phyloP scores from a whole-genome alignment of 1,284 basidiomycete genomes.

The Mrakiaceae sp. region DNA sequence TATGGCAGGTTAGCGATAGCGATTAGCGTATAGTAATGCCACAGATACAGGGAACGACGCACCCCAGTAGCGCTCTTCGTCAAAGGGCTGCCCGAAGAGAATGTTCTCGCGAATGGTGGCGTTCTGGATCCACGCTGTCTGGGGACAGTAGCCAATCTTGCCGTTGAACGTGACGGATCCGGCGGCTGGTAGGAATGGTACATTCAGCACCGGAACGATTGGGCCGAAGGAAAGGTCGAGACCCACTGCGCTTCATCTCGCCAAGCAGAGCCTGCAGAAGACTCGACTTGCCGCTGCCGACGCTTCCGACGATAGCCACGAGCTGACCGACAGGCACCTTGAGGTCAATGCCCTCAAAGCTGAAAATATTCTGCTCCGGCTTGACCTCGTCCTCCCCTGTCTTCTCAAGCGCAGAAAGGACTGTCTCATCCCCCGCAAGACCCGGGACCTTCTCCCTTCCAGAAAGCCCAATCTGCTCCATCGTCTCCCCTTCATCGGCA shows the following conservation, averaged over 20 bases:
- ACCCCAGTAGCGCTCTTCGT: conserved; percentile 44
- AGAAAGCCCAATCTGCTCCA: too few relatives aligned
- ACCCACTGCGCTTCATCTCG: conserved; percentile 56
- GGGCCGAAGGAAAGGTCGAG: conserved; percentile 5
- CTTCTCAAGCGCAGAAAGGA: background rate
- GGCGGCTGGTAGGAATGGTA: conserved; percentile 23
- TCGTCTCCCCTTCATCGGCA: too few relatives aligned
- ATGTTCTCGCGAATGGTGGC: conserved; percentile 70
- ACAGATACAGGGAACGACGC: too few relatives aligned
- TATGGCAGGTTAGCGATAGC: background rate
- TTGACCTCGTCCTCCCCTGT: conserved; percentile 22
- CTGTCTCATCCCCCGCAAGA: too few relatives aligned
- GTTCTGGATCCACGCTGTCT: conserved; percentile 68
- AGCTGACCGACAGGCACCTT: conserved; percentile 58
- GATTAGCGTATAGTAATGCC: background rate
- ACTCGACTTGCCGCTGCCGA: conserved; percentile 55
- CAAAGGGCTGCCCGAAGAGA: conserved; percentile 68
- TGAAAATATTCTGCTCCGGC: conserved; percentile 48
- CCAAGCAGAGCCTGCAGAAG: conserved; percentile 57
- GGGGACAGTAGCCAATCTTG: conserved; percentile 60
- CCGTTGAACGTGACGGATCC: conserved; percentile 57
- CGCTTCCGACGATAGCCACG: conserved; percentile 64
- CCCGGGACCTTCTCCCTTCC: too few relatives aligned
- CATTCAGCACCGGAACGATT: background rate
- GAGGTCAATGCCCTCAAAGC: conserved; percentile 50